phyloP scores from a whole-genome alignment of 345 rosid species.

The Citrus sp. region DNA sequence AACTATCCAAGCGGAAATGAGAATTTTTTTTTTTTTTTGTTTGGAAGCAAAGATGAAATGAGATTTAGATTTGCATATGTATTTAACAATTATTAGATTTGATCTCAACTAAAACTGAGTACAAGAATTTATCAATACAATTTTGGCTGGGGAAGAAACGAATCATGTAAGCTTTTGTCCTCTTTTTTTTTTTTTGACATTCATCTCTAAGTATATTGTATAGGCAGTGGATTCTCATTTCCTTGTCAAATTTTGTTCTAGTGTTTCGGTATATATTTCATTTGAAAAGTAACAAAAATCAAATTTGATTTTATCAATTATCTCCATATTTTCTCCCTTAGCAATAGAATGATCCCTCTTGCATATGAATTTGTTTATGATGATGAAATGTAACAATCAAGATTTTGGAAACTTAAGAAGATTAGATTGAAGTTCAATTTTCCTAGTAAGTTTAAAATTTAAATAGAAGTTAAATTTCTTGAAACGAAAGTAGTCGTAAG shows the following conservation, averaged over 20 bases:
- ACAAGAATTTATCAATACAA: background rate
- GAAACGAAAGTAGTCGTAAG: background rate
- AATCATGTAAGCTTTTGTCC: background rate
- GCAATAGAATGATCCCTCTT: background rate
- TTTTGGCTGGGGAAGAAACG: background rate
- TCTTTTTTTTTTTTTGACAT: background rate
- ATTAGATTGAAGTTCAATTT: too few species aligned
- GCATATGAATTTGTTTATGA: background rate
- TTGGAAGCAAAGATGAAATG: constrained; percentile 25
- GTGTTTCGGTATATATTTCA: background rate
- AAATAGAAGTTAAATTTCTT: background rate
- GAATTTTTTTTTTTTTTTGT: background rate
- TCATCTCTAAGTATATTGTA: background rate
- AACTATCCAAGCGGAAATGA: constrained; percentile 32
- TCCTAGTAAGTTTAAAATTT: background rate
- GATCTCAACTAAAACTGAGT: too few species aligned
- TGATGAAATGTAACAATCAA: background rate
- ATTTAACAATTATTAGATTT: background rate
- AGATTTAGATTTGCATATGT: background rate
- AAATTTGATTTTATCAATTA: background rate
- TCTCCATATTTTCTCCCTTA: background rate
- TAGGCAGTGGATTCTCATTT: background rate
- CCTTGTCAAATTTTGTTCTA: background rate
- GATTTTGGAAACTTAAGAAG: too few species aligned
- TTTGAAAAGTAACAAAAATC: background rate